Evolutionary conservation across 2,329 filamentous ascomycete genomes (phyloP), one percentile per base, ranked within the genome.

Genomic region (Neonectria sp.): DNA sequence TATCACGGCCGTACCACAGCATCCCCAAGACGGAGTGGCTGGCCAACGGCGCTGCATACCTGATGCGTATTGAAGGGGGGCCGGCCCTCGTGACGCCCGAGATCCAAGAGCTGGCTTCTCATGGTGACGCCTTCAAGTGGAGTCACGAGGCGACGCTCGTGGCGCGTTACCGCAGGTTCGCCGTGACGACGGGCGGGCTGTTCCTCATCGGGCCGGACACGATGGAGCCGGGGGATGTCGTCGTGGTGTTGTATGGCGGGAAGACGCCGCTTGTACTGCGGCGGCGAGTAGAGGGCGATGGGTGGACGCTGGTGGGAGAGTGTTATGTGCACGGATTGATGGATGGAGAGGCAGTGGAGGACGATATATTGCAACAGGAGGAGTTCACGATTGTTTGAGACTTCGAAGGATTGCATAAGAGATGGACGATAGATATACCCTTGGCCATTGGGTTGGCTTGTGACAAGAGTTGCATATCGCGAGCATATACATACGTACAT

Each of bases 321-420:
- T 82, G 80, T 40, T 82, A 81, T 63, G 76, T 80, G 3, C 79
- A 81, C 62, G 80, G 80, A 2, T 60, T 82, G 55, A 82, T 82
- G 80, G 69, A 77, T 35, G 79, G 79, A 1, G 79, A 82, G 66
- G 76, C 71, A 3, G 67, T 79, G 63, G 60, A 68, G 15, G 60
- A 66, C 7, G 68, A 74, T 6, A 71, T 66, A 11, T n/a, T 68
- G 1, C 49, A 69, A 6, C 73, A 79, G 24, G 77, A 80, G 51
- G 72, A 73, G 49, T 81, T 80, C 72, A 61, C 72, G 2, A 76
- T 81, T 64, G 24, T 71, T 15, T 79, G 62, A 72, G 24, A 21
- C 9, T 8, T 45, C 17, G 24, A n/a, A 17, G 35, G 15, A 6
- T 12, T 13, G 33, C 5, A 6, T 21, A 24, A 57, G 33, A 48